Conservation (phyloP, 768 basidiomycete species). For the Fomitopsis serialis region DNA sequence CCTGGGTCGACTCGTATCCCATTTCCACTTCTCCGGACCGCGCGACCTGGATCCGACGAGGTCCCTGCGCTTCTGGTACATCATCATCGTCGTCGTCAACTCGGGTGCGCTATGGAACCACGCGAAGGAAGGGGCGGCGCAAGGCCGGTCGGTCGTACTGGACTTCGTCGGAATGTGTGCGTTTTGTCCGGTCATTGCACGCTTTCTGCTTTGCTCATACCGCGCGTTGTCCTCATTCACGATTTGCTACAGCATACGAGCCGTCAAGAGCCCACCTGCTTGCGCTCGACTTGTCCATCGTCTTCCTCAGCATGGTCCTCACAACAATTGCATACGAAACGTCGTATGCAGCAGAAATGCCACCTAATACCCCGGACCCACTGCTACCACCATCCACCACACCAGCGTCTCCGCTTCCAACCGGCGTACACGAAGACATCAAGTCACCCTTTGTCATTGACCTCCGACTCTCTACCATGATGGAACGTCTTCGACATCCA, state of each 20-base stretch:
- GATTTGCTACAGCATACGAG: constrained; percentile 28
- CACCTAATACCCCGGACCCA: constrained; percentile 38
- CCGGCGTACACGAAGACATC: neutral
- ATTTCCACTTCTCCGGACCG: constrained; percentile 63
- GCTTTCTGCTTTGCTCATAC: neutral
- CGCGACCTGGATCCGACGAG: constrained; percentile 59
- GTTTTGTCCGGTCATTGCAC: constrained; percentile 20
- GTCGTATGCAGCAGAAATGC: constrained; percentile 37
- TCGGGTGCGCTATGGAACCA: constrained; percentile 59
- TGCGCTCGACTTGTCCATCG: constrained; percentile 60
- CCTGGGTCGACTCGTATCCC: constrained; percentile 49
- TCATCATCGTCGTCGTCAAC: constrained; percentile 54
- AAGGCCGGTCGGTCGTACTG: constrained; percentile 61
- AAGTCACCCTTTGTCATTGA: constrained; percentile 53
- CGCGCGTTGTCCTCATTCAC: neutral
- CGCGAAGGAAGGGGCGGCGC: constrained; percentile 41
- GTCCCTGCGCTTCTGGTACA: constrained; percentile 66
- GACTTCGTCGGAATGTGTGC: constrained; percentile 78
- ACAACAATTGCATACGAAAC: constrained; percentile 65
- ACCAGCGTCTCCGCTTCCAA: constrained; percentile 17
- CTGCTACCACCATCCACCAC: constrained; percentile 27
- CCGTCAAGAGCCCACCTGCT: constrained; percentile 68
- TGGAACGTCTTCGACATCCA: constrained; percentile 54
- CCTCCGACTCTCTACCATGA: constrained; percentile 48
- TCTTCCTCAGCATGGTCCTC: constrained; percentile 61